Evolutionary conservation across 345 rosid genomes (phyloP), one percentile per base, ranked within the genome.

Genomic region (Eucalyptus shirleyi): DNA sequence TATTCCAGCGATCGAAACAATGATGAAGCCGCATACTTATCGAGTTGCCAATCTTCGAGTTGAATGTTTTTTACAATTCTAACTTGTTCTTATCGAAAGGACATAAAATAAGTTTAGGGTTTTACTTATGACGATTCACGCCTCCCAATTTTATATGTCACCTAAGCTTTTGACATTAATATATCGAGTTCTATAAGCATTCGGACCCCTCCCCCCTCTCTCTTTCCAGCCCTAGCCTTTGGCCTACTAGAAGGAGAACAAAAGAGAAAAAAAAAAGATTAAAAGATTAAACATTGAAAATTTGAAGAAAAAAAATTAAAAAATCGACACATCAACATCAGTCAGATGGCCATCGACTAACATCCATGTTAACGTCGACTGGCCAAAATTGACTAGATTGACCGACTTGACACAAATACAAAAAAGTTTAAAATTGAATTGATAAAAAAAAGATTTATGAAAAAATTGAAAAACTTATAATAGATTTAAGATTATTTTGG

Each of bases 261-360:
- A 21, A 21, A 53, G 59, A 53, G 11, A 8, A 7, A 53, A 53
- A 51, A 53, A 19, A 1, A 53, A 53, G 59, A 53, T 21, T 3
- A 53, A 53, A 53, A 19, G 24, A 53, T 53, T 53, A 21, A 53
- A 53, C 9, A 19, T 53, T 53, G 11, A 53, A 53, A 50, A 49
- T 13, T 49, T 49, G 2, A 12, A 49, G 14, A 49, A 7, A 19
- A 7, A 8, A 53, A 17, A 18, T 17, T 19, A 53, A 53, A 53
- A 53, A 19, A 8, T 53, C 5, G 1, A 53, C 11, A 17, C 55
- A 51, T 51, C 1, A 3, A 0, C 4, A 47, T 47, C 14, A 50
- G 0, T 50, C 1, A 14, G 3, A 50, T 50, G 16, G 17, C 51
- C 2, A 7, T 53, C 1, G 0, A 1, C 5, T 9, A 9, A 53